phyloP scores from a whole-genome alignment of 2,329 filamentous ascomycete genomes.

The Claviceps quebecensis region DNA sequence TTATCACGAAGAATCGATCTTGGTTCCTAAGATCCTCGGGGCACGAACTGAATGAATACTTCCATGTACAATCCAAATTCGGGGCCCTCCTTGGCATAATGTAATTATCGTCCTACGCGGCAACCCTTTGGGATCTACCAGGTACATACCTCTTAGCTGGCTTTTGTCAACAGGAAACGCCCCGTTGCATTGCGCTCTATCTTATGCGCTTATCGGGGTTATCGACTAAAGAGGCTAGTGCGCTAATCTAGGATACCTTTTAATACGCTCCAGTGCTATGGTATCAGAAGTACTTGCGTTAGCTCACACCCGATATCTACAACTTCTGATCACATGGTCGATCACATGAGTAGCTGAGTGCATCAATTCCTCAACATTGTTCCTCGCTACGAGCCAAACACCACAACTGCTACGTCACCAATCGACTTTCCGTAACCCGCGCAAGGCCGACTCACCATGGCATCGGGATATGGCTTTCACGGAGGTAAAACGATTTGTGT shows the following conservation, averaged over 20 bases:
- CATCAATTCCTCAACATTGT: background rate
- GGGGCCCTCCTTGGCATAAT: background rate
- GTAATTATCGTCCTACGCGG: background rate
- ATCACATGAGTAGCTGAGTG: background rate
- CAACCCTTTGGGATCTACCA: background rate
- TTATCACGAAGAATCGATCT: background rate
- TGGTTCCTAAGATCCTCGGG: background rate
- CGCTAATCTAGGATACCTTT: background rate
- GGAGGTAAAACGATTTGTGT: conserved; percentile 44
- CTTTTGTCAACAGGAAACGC: background rate
- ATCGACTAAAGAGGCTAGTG: no score
- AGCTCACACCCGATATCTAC: background rate
- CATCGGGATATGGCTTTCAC: conserved; percentile 69
- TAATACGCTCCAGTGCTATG: no score
- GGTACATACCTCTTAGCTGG: background rate
- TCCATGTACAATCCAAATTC: background rate
- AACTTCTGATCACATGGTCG: background rate
- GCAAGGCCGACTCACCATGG: conserved; percentile 37
- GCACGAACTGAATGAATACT: background rate
- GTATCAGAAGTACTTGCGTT: background rate
- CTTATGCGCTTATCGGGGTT: conserved; percentile 1
- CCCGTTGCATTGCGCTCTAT: background rate
- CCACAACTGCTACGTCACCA: background rate
- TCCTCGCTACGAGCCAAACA: background rate
- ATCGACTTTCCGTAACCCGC: background rate